Conservation (phyloP, 108 stramenopile genomes). For the Cyclotella baltica region DNA sequence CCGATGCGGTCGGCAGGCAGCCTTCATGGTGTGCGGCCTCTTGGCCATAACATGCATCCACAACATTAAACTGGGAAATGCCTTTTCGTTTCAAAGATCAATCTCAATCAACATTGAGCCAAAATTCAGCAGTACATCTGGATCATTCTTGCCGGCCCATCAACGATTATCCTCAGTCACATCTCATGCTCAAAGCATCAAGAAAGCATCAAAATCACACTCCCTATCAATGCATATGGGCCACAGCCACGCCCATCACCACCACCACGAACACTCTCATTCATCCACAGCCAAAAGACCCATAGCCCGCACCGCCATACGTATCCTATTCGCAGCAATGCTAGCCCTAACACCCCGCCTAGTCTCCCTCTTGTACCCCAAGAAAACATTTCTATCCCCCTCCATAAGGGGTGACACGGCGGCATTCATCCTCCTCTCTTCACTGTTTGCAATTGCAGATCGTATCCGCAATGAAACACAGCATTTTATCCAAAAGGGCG, state of each 20-base stretch:
- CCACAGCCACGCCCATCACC: slow-evolving; percentile 54
- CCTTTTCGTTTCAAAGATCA: too few relatives aligned
- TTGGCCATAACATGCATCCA: too few relatives aligned
- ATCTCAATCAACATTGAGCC: too few relatives aligned
- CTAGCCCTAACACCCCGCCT: slow-evolving; percentile 18
- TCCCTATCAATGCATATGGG: slow-evolving; percentile 60
- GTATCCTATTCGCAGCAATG: slow-evolving; percentile 60
- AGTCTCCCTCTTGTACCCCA: slow-evolving; percentile 55
- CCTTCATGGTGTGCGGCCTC: too few relatives aligned
- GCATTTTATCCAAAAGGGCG: slow-evolving; percentile 38
- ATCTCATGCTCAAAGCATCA: not conserved
- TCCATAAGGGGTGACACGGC: slow-evolving; percentile 41
- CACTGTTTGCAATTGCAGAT: slow-evolving; percentile 46
- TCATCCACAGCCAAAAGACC: slow-evolving; percentile 3
- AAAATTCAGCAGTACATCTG: too few relatives aligned
- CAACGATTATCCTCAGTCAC: not conserved
- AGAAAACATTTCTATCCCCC: slow-evolving; percentile 7
- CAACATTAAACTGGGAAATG: too few relatives aligned
- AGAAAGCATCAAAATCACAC: not conserved
- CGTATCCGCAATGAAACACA: slow-evolving; percentile 49
- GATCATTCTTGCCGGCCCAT: not conserved
- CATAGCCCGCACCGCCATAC: slow-evolving; percentile 42
- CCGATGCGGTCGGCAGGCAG: too few relatives aligned
- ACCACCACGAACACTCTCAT: slow-evolving; percentile 37
- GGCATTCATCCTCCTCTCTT: slow-evolving; percentile 43